Percentiles rank a stretch among this genome's conserved stretches.
phyloP scores from a whole-genome alignment of 129 eudicot species.

The Centrapalus pauciflorus region DNA sequence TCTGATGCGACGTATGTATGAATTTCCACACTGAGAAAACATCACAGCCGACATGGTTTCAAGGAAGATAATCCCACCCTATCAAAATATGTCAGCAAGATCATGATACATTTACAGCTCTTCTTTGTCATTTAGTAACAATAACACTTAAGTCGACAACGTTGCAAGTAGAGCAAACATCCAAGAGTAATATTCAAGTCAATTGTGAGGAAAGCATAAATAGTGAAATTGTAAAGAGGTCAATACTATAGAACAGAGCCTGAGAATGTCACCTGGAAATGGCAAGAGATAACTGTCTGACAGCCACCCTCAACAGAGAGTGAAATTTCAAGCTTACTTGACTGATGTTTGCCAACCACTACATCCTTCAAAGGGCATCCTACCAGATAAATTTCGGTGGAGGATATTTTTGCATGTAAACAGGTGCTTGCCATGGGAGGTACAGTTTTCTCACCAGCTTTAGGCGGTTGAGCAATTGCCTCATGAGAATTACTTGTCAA shows the following conservation, averaged over 20 bases:
- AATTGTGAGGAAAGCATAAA: neutral
- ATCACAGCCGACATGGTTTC: slow-evolving; percentile 49
- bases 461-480: slow-evolving; percentile 13
- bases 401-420: slow-evolving; percentile 30
- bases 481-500: slow-evolving; percentile 25
- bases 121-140: slow-evolving; percentile 1
- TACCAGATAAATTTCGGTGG: slow-evolving; percentile 50
- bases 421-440: slow-evolving; percentile 27
- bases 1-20: slow-evolving; percentile 42
- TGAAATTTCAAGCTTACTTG: slow-evolving; percentile 45
- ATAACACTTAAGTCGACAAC: neutral
- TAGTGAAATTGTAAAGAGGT: neutral
- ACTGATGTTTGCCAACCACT: slow-evolving; percentile 34
- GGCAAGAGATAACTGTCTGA: slow-evolving; percentile 43
- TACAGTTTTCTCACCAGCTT: neutral
- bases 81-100: slow-evolving; percentile 28
- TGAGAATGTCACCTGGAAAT: slow-evolving; percentile 56
- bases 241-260: neutral
- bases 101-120: slow-evolving; percentile 19
- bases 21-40: slow-evolving; percentile 47
- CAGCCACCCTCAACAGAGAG: slow-evolving; percentile 48
- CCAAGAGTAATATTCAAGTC: neutral
- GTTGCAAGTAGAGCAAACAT: slow-evolving; percentile 6
- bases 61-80: slow-evolving; percentile 77
- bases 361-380: slow-evolving; percentile 49